Conservation (phyloP, 176 grass and related monocot species). For the Dendrocalamus sinicus region DNA sequence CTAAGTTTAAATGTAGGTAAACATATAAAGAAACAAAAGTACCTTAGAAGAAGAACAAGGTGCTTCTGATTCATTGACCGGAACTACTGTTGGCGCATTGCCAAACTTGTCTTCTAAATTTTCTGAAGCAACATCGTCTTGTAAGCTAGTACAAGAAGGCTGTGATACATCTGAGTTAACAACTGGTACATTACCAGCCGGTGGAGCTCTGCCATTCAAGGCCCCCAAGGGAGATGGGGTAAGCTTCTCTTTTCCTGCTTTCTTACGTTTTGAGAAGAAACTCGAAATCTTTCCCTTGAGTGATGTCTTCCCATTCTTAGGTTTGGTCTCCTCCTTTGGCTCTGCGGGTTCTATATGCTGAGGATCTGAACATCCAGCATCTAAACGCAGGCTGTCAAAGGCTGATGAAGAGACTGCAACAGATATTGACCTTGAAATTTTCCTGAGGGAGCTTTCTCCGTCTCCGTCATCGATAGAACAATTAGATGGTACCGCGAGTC, state of each 20-base stretch:
- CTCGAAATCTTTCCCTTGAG: slow-evolving; percentile 83
- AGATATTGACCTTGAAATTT: slow-evolving; percentile 84
- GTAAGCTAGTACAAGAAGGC: background rate
- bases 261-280: slow-evolving; percentile 81
- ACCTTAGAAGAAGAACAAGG: slow-evolving; percentile 43
- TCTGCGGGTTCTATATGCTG: slow-evolving; percentile 37
- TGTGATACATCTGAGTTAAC: slow-evolving; percentile 28
- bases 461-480: slow-evolving; percentile 27
- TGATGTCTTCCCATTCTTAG: slow-evolving; percentile 74
- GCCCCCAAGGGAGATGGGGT: slow-evolving; percentile 43
- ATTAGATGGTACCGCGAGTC: slow-evolving; percentile 54
- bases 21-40: slow-evolving; percentile 4
- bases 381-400: slow-evolving; percentile 65
- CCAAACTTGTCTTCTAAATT: slow-evolving; percentile 37
- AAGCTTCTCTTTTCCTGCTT: slow-evolving; percentile 61
- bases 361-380: slow-evolving; percentile 55
- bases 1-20: slow-evolving; percentile 16
- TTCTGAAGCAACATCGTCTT: slow-evolving; percentile 29
- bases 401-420: slow-evolving; percentile 75
- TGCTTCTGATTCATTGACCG: slow-evolving; percentile 38
- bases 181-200: background rate
- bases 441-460: slow-evolving; percentile 45
- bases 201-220: slow-evolving; percentile 14
- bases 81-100: slow-evolving; percentile 33
- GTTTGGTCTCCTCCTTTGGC: slow-evolving; percentile 44